Conservation (phyloP, 2,329 filamentous ascomycete species). For the Metarhizium robertsii region DNA sequence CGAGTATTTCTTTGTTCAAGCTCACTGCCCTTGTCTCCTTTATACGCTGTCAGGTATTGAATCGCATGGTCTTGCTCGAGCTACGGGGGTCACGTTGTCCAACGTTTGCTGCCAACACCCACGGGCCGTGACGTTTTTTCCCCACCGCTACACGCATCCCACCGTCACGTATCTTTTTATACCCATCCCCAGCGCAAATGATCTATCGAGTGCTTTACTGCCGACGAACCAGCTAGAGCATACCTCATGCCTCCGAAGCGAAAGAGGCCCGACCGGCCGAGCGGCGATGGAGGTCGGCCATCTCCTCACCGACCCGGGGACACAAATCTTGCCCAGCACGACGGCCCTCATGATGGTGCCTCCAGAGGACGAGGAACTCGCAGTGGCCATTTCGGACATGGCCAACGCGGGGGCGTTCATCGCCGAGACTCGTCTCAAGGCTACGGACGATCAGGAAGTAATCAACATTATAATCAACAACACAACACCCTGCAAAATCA, state of each 20-base stretch:
- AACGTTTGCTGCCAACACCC: background rate
- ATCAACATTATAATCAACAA: constrained; percentile 10
- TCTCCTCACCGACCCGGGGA: constrained; percentile 55
- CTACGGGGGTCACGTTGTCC: background rate
- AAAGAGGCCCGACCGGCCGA: constrained; percentile 45
- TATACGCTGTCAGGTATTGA: background rate
- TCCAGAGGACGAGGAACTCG: constrained; percentile 32
- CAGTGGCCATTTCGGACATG: constrained; percentile 31
- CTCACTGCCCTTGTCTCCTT: background rate
- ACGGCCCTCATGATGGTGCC: constrained; percentile 38
- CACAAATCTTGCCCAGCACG: constrained; percentile 46
- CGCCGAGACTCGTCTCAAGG: constrained; percentile 43
- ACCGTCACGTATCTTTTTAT: background rate
- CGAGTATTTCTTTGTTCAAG: background rate
- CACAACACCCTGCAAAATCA: constrained; percentile 12
- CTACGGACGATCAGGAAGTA: constrained; percentile 17
- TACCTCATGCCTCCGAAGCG: constrained; percentile 48
- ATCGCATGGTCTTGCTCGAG: background rate
- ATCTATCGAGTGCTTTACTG: constrained; percentile 2
- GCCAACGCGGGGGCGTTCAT: constrained; percentile 34
- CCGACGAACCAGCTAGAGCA: constrained; percentile 9
- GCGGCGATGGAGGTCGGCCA: constrained; percentile 42
- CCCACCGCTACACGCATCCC: background rate
- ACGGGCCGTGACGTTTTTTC: background rate
- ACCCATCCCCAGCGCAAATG: constrained; percentile 19